Evolutionary conservation across 257 asterid species (phyloP).

Genomic region (Haberlea rhodopensis): DNA sequence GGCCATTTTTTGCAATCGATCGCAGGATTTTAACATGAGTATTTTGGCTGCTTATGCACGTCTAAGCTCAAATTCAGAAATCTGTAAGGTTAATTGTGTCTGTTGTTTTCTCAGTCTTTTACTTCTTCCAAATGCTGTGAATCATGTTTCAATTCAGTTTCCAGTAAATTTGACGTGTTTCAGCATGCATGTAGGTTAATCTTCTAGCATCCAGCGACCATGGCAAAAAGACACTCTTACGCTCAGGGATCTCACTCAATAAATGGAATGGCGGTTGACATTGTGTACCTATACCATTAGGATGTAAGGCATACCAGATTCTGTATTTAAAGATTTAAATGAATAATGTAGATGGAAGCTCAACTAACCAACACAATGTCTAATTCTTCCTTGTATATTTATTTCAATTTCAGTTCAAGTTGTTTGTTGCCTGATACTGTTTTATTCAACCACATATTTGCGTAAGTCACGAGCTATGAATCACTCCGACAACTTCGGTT

Average conservation of each 20-base stretch:
- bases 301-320: neutral
- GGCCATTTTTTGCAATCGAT: conserved; percentile 27
- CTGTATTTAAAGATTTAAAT: neutral
- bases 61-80: conserved; percentile 80
- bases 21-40: conserved; percentile 84
- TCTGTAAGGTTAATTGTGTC: conserved; percentile 63
- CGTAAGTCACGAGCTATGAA: too few relatives aligned
- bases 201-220: conserved; percentile 55
- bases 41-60: conserved; percentile 79
- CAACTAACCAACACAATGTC: neutral
- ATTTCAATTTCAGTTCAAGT: neutral
- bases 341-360: neutral
- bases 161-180: conserved; percentile 23
- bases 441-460: too few relatives aligned
- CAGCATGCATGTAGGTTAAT: conserved; percentile 54
- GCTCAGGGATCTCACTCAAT: conserved; percentile 38
- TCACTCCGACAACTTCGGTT: too few relatives aligned
- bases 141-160: neutral
- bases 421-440: too few relatives aligned
- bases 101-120: neutral
- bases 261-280: conserved; percentile 70
- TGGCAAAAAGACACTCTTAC: conserved; percentile 42
- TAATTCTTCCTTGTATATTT: neutral
- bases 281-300: conserved; percentile 9
- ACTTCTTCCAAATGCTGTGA: neutral